phyloP scores from a whole-genome alignment of 1,139 yeast genomes.

The Geotrichum restrictum region DNA sequence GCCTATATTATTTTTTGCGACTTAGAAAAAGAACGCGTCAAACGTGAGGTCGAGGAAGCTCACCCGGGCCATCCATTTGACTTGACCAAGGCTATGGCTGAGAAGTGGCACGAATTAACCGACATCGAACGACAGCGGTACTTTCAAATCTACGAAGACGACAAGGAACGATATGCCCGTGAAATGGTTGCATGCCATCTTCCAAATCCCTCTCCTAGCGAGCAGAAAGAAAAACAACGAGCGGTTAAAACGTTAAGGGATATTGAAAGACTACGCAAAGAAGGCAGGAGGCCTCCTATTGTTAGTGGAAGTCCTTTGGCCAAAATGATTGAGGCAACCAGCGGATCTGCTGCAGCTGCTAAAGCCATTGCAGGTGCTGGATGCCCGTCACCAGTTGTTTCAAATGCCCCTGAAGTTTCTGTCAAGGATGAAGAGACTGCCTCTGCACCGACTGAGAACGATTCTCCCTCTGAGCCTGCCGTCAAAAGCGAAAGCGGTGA shows the following conservation, averaged over 20 bases:
- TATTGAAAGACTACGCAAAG: conserved; percentile 25
- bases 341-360: neutral
- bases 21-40: conserved; percentile 70
- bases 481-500: neutral
- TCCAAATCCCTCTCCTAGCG: conserved; percentile 29
- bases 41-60: conserved; percentile 48
- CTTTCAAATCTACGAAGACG: conserved; percentile 73
- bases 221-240: conserved; percentile 29
- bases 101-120: conserved; percentile 75
- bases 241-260: conserved; percentile 30
- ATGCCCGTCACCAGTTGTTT: neutral
- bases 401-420: neutral
- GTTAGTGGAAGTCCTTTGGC: conserved; percentile 9
- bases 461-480: neutral
- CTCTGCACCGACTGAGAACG: too few relatives aligned
- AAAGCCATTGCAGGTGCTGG: too few relatives aligned
- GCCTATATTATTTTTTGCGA: conserved; percentile 88
- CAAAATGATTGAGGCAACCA: conserved; percentile 8
- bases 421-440: neutral
- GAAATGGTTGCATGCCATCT: conserved; percentile 66
- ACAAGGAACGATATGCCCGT: conserved; percentile 65
- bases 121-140: conserved; percentile 72
- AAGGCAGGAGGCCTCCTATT: conserved; percentile 9
- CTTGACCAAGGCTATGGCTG: conserved; percentile 73
- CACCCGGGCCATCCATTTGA: conserved; percentile 55